These are phyloP conservation scores for Daldinia caldariorum DNA, from an alignment of 495 filamentous ascomycete genomes.

Conservation along the genomic window DNA sequence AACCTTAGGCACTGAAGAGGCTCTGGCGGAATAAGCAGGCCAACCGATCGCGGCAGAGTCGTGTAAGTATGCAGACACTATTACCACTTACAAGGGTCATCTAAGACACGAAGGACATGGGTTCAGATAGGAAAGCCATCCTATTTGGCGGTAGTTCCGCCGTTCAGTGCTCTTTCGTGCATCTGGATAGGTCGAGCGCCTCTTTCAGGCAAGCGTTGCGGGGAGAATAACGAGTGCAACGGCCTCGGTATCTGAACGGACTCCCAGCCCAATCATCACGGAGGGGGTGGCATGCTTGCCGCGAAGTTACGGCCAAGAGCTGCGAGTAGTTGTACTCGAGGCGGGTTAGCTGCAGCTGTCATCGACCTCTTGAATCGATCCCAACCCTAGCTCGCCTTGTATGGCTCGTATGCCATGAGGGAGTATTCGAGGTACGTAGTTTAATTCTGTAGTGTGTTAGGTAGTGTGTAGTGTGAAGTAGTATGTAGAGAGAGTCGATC, in stretches of 20 bases:
- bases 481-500: conserved; percentile 34
- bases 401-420: conserved; percentile 22
- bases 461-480: no score
- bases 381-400: conserved; percentile 12
- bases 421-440: conserved; percentile 44
- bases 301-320: conserved; percentile 46
- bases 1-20: conserved; percentile 37
- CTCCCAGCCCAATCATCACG: conserved; percentile 37
- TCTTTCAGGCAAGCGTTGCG: conserved; percentile 46
- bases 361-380: conserved; percentile 40
- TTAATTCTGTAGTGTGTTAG: conserved; percentile 8
- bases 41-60: conserved; percentile 43
- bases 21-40: conserved; percentile 38
- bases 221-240: conserved; percentile 43
- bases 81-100: conserved; percentile 44
- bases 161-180: conserved; percentile 32
- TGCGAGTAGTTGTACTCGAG: conserved; percentile 42
- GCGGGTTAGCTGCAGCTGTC: conserved; percentile 43
- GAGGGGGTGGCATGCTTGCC: conserved; percentile 35
- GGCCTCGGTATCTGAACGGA: conserved; percentile 45
- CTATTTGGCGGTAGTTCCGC: conserved; percentile 42
- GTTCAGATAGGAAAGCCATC: conserved; percentile 43
- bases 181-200: conserved; percentile 45
- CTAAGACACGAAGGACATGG: conserved; percentile 37
- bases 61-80: conserved; percentile 44